Percentiles rank a stretch among this genome's conserved stretches.
Evolutionary conservation across 2,329 filamentous ascomycete species (phyloP).

Genomic region (Rutstroemia sp.): DNA sequence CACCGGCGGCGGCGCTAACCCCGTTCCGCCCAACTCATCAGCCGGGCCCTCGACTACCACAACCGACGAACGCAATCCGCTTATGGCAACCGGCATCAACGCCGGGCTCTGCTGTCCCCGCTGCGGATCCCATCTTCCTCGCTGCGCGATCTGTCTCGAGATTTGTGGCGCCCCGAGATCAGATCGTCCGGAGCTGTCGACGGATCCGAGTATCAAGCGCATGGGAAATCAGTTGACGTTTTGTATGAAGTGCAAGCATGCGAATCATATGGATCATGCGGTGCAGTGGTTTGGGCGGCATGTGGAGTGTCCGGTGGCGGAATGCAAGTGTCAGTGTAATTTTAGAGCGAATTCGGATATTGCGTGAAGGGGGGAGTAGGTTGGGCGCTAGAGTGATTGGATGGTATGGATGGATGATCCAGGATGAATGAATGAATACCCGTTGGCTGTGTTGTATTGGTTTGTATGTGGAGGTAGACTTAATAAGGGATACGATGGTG

Average conservation of each 20-base stretch:
- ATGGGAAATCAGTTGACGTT: conserved; percentile 58
- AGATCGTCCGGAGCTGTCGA: conserved; percentile 45
- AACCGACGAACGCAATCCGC: conserved; percentile 39
- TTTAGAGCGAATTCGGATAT: conserved; percentile 8
- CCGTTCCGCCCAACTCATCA: conserved; percentile 7
- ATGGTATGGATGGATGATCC: not conserved
- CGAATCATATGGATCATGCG: conserved; percentile 60
- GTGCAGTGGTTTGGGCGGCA: conserved; percentile 59
- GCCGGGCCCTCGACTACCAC: conserved; percentile 17
- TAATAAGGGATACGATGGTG: too few species aligned
- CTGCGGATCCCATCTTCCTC: conserved; percentile 58
- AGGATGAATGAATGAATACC: too few species aligned
- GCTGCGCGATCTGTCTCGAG: conserved; percentile 61
- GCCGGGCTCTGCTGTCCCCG: conserved; percentile 58
- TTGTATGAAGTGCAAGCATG: conserved; percentile 61
- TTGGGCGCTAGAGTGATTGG: not conserved
- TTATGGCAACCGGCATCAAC: conserved; percentile 49
- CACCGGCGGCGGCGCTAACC: conserved; percentile 10
- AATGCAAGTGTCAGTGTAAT: conserved; percentile 56
- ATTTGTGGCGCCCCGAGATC: conserved; percentile 57
- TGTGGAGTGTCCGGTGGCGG: conserved; percentile 59
- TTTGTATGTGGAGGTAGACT: too few species aligned
- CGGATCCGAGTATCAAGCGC: conserved; percentile 39
- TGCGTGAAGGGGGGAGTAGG: not conserved
- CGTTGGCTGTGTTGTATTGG: too few species aligned